Conservation (phyloP, 441 rosid genomes). For the Erodium texanum region DNA sequence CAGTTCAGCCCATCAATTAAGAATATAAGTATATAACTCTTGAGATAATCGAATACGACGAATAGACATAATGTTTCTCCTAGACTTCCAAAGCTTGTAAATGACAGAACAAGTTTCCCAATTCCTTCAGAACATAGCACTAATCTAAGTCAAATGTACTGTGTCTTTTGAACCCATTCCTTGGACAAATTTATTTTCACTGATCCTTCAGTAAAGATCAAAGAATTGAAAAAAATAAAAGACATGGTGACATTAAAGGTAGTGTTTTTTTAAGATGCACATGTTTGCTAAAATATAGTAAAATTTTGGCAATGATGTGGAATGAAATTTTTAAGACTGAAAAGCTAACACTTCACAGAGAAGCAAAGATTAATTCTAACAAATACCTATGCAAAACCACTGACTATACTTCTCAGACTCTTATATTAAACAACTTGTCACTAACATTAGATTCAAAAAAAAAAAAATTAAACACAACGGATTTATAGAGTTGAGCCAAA, state of each 20-base stretch:
- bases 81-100: not conserved
- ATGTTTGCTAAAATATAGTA: not conserved
- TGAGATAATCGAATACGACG: not conserved
- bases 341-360: not conserved
- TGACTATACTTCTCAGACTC: not conserved
- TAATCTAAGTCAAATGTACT: too few species aligned
- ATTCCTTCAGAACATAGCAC: not conserved
- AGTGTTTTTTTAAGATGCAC: not conserved
- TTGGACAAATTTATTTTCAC: too few species aligned
- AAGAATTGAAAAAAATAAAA: not conserved
- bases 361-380: not conserved
- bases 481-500: too few species aligned
- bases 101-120: not conserved
- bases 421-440: not conserved
- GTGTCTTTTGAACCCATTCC: too few species aligned
- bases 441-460: not conserved
- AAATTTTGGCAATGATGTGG: not conserved
- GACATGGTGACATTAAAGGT: not conserved
- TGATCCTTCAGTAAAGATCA: not conserved
- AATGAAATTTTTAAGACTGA: too few species aligned
- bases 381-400: not conserved
- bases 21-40: not conserved
- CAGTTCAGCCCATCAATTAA: slow-evolving; percentile 2
- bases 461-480: too few species aligned
- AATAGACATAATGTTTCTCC: not conserved